Evolutionary conservation across 208 protist species (phyloP).

Genomic region (Acanthamoeba lenticulata): DNA sequence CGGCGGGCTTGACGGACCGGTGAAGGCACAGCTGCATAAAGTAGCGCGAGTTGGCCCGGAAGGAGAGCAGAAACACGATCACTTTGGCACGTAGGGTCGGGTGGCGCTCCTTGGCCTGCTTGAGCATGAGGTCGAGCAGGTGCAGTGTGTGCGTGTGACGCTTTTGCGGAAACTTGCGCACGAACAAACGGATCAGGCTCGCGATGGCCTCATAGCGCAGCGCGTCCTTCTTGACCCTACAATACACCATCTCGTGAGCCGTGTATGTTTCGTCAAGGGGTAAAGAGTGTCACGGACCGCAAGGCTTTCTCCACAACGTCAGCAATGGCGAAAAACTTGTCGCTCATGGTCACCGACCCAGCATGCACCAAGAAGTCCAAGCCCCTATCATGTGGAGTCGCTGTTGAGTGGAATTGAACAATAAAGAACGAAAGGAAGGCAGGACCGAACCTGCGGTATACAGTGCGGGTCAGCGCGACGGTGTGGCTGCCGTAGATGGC

Average conservation of each 20-base stretch:
- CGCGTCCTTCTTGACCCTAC: not conserved
- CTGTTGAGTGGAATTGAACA: too few relatives aligned
- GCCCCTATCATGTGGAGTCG: too few relatives aligned
- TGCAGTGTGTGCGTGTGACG: slow-evolving; percentile 9
- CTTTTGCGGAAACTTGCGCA: slow-evolving; percentile 24
- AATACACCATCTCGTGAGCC: not conserved
- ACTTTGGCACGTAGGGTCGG: slow-evolving; percentile 13
- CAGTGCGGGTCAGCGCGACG: not conserved
- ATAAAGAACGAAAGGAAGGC: too few relatives aligned
- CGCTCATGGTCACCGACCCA: slow-evolving; percentile 22
- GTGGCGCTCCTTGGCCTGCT: slow-evolving; percentile 14
- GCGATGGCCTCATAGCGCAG: not conserved
- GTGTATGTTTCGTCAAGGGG: not conserved
- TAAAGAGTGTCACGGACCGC: not conserved
- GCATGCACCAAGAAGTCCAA: slow-evolving; percentile 15
- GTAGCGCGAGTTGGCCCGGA: slow-evolving; percentile 25
- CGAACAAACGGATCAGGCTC: not conserved
- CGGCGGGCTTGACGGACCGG: not conserved
- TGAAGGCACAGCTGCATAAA: slow-evolving; percentile 38
- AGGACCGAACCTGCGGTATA: not conserved
- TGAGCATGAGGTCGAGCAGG: not conserved
- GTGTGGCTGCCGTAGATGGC: slow-evolving; percentile 5
- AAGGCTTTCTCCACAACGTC: slow-evolving; percentile 13
- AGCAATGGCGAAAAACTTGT: not conserved
- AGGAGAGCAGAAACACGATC: slow-evolving; percentile 10